These are phyloP conservation scores for Stephania japonica DNA, from an alignment of 164 flowering plant genomes.

Conservation along the genomic window DNA sequence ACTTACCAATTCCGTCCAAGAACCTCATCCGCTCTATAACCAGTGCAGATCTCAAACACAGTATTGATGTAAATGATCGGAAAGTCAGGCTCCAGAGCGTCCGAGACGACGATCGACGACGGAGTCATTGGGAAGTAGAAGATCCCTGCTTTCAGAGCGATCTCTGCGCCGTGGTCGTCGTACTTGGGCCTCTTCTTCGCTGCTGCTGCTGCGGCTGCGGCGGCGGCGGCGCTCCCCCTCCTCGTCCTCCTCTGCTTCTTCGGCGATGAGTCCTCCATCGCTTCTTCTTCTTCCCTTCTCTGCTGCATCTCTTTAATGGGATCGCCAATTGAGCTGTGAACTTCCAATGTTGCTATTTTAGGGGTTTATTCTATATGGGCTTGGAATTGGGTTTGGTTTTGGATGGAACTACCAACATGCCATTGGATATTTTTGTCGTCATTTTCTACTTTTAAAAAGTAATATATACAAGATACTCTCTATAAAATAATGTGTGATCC, in stretches of 20 bases:
- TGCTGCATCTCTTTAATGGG: constrained; percentile 8
- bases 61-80: constrained; percentile 84
- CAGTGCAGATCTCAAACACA: constrained; percentile 67
- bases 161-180: constrained; percentile 13
- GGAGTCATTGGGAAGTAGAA: constrained; percentile 45
- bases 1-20: constrained; percentile 80
- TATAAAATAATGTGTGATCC: no score
- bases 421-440: not conserved
- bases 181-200: constrained; percentile 24
- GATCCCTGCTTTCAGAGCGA: constrained; percentile 28
- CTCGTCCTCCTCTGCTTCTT: constrained; percentile 2
- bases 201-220: no score
- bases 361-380: no score
- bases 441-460: no score
- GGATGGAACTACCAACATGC: constrained; percentile 1
- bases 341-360: not conserved
- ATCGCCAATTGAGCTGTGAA: not conserved
- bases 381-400: not conserved
- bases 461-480: no score
- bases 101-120: constrained; percentile 62
- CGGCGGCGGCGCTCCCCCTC: constrained; percentile 12
- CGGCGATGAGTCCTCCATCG: not conserved
- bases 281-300: constrained; percentile 9
- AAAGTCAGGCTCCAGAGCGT: constrained; percentile 73
- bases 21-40: constrained; percentile 80